phyloP scores from a whole-genome alignment of 2,329 filamentous ascomycete genomes.

The Neonectria faginata region DNA sequence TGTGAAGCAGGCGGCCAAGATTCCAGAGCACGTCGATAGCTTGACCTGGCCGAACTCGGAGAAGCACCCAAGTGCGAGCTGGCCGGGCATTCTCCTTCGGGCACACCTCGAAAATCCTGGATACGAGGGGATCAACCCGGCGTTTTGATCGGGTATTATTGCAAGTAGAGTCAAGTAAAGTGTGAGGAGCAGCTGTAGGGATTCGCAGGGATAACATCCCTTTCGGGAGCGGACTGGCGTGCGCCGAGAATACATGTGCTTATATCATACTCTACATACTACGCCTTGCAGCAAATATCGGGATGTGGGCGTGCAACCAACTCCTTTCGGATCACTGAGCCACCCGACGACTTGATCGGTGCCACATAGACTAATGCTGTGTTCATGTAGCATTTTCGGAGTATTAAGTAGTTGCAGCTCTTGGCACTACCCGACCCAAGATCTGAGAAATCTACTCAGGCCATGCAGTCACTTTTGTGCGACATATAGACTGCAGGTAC shows the following conservation, averaged over 20 bases:
- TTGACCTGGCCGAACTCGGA: constrained; percentile 43
- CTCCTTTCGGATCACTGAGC: constrained; percentile 2
- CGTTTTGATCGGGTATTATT: constrained; percentile 39
- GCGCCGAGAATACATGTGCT: neutral
- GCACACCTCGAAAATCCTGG: constrained; percentile 48
- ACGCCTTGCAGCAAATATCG: neutral
- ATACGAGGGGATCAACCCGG: constrained; percentile 44
- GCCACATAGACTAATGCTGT: constrained; percentile 1
- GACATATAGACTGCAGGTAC: constrained; percentile 1
- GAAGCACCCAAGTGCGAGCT: constrained; percentile 47
- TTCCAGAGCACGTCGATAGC: constrained; percentile 36
- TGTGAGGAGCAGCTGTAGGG: neutral
- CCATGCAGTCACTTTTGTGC: neutral
- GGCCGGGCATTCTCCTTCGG: constrained; percentile 48
- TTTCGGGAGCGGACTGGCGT: neutral
- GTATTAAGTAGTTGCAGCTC: neutral
- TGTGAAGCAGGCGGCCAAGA: constrained; percentile 42
- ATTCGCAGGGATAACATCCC: no score
- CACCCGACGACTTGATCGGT: neutral
- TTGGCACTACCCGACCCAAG: neutral
- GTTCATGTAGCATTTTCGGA: neutral
- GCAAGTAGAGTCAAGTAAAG: no score
- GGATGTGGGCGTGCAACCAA: constrained; percentile 5
- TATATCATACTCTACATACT: neutral
- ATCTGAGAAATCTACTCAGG: neutral